A percentile compares a stretch with the other conserved stretches of the same genome.
Conservation (phyloP, 169 alveolate species). For the Plasmodium ovale region DNA sequence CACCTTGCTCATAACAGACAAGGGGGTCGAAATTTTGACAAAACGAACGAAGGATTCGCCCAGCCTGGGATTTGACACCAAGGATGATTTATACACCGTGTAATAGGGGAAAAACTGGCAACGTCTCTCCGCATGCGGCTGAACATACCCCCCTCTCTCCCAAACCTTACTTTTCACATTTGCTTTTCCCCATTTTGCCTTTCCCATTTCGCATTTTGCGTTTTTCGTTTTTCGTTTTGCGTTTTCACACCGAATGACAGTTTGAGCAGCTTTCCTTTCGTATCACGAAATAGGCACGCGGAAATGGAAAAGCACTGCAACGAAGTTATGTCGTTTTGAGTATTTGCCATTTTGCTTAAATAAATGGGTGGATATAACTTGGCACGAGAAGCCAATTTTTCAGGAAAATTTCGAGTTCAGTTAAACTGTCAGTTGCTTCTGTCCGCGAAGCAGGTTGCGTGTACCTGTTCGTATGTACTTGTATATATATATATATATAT, state of each 20-base stretch:
- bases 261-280: no score
- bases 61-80: constrained; percentile 88
- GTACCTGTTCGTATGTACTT: no score
- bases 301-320: no score
- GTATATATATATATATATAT: no score
- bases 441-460: no score
- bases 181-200: background rate
- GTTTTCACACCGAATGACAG: background rate
- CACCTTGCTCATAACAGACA: constrained; percentile 95
- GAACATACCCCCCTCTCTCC: background rate
- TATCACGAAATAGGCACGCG: no score
- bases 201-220: background rate
- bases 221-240: background rate
- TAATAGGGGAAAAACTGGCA: background rate
- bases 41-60: constrained; percentile 94
- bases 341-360: no score
- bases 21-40: constrained; percentile 96
- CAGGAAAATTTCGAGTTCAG: no score
- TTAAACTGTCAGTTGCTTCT: no score
- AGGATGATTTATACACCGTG: constrained; percentile 28
- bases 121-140: background rate
- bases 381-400: no score
- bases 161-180: background rate
- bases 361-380: no score
- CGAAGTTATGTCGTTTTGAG: no score